Percentiles rank a stretch among this genome's conserved stretches.
Evolutionary conservation across 371 early-diverging fungal genomes (phyloP).

Genomic region (Sporodiniella umbellata): DNA sequence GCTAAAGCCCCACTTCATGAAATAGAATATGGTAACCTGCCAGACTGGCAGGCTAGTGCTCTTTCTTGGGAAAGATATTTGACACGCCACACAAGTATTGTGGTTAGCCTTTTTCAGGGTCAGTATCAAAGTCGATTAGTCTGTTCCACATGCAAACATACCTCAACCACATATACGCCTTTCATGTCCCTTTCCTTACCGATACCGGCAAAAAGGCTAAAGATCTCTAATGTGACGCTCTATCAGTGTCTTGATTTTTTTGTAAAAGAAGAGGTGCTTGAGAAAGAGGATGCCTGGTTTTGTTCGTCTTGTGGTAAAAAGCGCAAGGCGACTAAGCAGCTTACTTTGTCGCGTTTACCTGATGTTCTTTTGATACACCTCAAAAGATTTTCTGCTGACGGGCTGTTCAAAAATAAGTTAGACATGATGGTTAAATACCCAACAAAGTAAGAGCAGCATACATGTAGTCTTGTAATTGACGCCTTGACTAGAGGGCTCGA

Average conservation of each 20-base stretch:
- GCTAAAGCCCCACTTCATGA: constrained; percentile 21
- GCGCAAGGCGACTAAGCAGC: constrained; percentile 72
- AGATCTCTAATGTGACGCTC: constrained; percentile 48
- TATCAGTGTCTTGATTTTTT: constrained; percentile 85
- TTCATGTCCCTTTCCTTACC: constrained; percentile 94
- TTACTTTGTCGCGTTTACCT: constrained; percentile 81
- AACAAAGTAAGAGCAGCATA: constrained; percentile 33
- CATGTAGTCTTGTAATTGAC: background rate
- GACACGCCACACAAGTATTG: constrained; percentile 78
- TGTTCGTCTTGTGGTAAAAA: constrained; percentile 84
- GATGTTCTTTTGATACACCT: constrained; percentile 87
- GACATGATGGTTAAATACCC: constrained; percentile 88
- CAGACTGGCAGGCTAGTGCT: constrained; percentile 53
- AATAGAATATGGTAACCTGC: constrained; percentile 35
- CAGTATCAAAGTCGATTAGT: constrained; percentile 75
- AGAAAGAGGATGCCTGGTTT: constrained; percentile 86
- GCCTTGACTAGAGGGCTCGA: constrained; percentile 24
- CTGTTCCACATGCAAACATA: constrained; percentile 82
- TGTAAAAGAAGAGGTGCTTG: constrained; percentile 79
- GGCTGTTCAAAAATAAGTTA: constrained; percentile 91
- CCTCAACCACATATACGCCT: constrained; percentile 86
- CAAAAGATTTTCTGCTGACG: constrained; percentile 91
- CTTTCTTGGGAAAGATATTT: constrained; percentile 83
- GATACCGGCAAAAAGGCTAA: constrained; percentile 62
- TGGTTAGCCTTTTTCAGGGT: constrained; percentile 91